phyloP scores from a whole-genome alignment of 345 rosid genomes.

The Cochlearia excelsa region DNA sequence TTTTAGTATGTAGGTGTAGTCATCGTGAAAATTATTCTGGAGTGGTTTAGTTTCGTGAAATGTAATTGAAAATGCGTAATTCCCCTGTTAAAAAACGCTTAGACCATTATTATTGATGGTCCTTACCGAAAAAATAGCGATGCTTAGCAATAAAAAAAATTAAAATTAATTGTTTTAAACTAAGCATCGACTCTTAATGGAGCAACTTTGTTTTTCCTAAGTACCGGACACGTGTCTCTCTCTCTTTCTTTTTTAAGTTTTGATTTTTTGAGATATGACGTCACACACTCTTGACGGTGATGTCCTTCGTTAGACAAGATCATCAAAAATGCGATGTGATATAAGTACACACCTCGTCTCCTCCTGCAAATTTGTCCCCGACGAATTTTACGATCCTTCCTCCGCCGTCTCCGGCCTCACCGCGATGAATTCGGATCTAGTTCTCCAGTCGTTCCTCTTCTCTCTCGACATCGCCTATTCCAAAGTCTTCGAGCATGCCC shows the following conservation, averaged over 20 bases:
- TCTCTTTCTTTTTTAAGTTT: neutral
- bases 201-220: too few relatives aligned
- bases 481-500: conserved; percentile 83
- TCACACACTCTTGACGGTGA: conserved; percentile 75
- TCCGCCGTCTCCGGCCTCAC: conserved; percentile 63
- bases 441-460: conserved; percentile 66
- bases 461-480: conserved; percentile 68
- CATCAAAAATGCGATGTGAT: conserved; percentile 93
- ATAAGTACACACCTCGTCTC: conserved; percentile 87
- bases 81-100: too few relatives aligned
- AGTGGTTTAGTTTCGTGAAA: too few relatives aligned
- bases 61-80: too few relatives aligned
- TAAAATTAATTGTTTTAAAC: too few relatives aligned
- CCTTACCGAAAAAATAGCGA: too few relatives aligned
- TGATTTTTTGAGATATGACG: conserved; percentile 29
- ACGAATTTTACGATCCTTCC: conserved; percentile 40
- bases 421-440: conserved; percentile 52
- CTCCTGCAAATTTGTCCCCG: conserved; percentile 73
- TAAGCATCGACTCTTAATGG: too few relatives aligned
- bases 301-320: conserved; percentile 89
- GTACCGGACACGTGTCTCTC: neutral
- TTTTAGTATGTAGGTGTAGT: too few relatives aligned
- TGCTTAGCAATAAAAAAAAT: too few relatives aligned
- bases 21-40: too few relatives aligned
- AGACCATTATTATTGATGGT: too few relatives aligned